phyloP scores from a whole-genome alignment of 768 basidiomycete genomes.

The Pisolithus marmoratus region DNA sequence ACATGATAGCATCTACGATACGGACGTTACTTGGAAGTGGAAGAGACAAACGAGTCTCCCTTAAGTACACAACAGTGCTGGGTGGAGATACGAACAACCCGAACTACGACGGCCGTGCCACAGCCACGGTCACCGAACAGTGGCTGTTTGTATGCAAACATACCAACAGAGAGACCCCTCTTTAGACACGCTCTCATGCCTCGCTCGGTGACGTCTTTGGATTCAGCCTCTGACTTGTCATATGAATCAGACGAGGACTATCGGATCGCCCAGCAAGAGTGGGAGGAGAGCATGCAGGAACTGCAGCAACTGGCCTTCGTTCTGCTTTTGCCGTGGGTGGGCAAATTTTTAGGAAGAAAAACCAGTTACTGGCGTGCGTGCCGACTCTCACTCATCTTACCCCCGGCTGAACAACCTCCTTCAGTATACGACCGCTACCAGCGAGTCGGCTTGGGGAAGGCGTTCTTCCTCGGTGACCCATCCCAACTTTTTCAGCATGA shows the following conservation, averaged over 20 bases:
- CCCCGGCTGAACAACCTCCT: slow-evolving; percentile 7
- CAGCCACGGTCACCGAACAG: background rate
- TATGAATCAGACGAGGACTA: slow-evolving; percentile 67
- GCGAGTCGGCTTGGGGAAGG: slow-evolving; percentile 52
- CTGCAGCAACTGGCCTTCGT: slow-evolving; percentile 75
- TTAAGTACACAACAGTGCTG: background rate
- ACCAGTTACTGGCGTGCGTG: slow-evolving; percentile 82
- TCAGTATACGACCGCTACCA: slow-evolving; percentile 70
- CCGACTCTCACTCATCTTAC: slow-evolving; percentile 1
- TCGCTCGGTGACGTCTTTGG: slow-evolving; percentile 53
- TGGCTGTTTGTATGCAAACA: background rate
- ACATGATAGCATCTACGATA: slow-evolving; percentile 50
- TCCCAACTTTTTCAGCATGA: slow-evolving; percentile 17
- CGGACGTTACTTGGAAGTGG: background rate
- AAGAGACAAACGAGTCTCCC: slow-evolving; percentile 3
- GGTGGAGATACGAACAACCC: background rate
- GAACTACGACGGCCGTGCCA: background rate
- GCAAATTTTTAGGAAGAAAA: slow-evolving; percentile 82
- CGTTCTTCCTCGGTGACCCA: slow-evolving; percentile 54
- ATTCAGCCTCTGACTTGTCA: slow-evolving; percentile 43
- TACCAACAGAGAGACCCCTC: background rate
- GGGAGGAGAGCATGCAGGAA: slow-evolving; percentile 87
- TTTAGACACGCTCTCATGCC: slow-evolving; percentile 43
- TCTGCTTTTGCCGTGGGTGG: slow-evolving; percentile 79
- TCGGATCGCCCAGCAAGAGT: slow-evolving; percentile 78